A percentile compares a stretch with the other conserved stretches of the same genome.
Evolutionary conservation across 371 early-diverging fungal genomes (phyloP).

Genomic region (Mortierella sp.): DNA sequence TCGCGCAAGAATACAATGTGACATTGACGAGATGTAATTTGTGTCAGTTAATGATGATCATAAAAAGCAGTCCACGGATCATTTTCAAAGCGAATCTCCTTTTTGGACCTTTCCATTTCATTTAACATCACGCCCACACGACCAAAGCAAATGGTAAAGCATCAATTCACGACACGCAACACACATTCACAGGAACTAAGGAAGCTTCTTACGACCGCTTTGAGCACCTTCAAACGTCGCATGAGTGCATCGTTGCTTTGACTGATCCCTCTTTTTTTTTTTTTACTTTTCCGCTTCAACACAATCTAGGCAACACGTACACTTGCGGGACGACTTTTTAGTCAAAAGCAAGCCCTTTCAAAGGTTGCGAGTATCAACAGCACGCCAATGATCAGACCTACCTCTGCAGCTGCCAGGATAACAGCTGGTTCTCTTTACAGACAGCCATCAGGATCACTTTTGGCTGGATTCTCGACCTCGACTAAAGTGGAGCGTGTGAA

Average conservation of each 20-base stretch:
- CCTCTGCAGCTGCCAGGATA: constrained; percentile 27
- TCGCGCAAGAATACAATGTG: neutral
- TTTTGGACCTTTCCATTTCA: neutral
- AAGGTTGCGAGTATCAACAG: constrained; percentile 18
- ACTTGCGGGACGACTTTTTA: constrained; percentile 58
- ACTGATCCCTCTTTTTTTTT: neutral
- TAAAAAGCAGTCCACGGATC: constrained; percentile 5
- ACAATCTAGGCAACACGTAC: constrained; percentile 29
- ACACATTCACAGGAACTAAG: neutral
- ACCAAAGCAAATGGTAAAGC: constrained; percentile 2
- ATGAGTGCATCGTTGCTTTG: neutral
- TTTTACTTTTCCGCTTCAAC: neutral
- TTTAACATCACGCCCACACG: neutral
- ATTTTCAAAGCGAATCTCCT: neutral
- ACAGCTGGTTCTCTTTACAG: neutral
- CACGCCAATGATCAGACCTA: constrained; percentile 25
- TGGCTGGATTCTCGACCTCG: constrained; percentile 22
- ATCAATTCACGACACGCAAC: neutral
- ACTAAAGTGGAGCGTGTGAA: neutral
- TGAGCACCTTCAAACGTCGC: too few relatives aligned
- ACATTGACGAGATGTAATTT: too few relatives aligned
- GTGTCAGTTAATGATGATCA: neutral
- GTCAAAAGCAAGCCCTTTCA: constrained; percentile 40
- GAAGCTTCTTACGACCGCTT: neutral
- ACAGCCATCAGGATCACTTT: neutral